A percentile compares a stretch with the other conserved stretches of the same genome.
These are phyloP conservation scores for Populus trichocarpa DNA, from an alignment of 441 rosid species.

Conservation along the genomic window DNA sequence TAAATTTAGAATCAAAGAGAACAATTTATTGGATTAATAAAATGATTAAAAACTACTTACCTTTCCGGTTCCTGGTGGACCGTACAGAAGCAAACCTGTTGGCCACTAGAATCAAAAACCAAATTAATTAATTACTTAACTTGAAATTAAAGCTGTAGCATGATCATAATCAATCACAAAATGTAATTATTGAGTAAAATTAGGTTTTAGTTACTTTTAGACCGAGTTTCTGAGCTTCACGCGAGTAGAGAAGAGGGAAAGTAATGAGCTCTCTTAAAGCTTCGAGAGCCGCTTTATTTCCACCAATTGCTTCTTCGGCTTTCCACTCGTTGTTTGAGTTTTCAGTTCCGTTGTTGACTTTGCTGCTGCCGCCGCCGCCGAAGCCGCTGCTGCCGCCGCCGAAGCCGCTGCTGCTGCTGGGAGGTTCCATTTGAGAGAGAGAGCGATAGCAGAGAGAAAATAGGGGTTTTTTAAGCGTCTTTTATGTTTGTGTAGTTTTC, in stretches of 20 bases:
- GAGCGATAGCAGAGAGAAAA: background rate
- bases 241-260: constrained; percentile 63
- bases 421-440: constrained; percentile 9
- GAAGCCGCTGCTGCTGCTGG: background rate
- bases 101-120: constrained; percentile 62
- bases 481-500: background rate
- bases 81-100: constrained; percentile 73
- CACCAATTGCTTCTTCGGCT: constrained; percentile 77
- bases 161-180: background rate
- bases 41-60: constrained; percentile 21
- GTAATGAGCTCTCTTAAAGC: constrained; percentile 77
- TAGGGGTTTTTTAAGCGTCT: background rate
- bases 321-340: constrained; percentile 30
- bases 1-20: background rate
- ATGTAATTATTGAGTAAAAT: background rate
- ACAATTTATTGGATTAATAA: background rate
- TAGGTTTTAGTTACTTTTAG: constrained; percentile 45
- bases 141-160: background rate
- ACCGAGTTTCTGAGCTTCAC: constrained; percentile 72
- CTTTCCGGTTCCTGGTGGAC: constrained; percentile 92
- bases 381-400: background rate
- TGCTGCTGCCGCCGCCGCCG: background rate
- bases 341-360: background rate
- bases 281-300: constrained; percentile 68
- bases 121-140: background rate